Conservation (phyloP, 768 basidiomycete genomes). For the Lactarius akahatsu region DNA sequence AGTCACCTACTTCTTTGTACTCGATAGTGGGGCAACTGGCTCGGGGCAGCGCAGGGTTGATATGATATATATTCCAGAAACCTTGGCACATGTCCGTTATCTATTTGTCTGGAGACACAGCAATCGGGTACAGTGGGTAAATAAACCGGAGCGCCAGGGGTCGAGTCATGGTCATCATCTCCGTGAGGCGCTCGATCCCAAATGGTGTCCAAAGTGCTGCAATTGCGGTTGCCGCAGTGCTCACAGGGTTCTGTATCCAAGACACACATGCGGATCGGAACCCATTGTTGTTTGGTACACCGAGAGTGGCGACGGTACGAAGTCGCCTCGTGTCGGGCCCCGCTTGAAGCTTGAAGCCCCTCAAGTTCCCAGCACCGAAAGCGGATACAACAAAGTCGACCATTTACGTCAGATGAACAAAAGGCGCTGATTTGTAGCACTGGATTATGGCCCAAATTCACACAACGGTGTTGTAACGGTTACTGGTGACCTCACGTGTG, state of each 20-base stretch:
- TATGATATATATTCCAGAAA: not conserved
- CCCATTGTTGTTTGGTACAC: not conserved
- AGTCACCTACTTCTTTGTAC: constrained; percentile 2
- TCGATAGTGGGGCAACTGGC: not conserved
- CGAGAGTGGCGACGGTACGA: not conserved
- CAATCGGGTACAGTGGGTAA: constrained; percentile 3
- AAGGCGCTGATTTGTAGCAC: too few relatives aligned
- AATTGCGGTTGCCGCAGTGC: not conserved
- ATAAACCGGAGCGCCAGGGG: not conserved
- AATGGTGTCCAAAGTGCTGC: not conserved
- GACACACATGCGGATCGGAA: not conserved
- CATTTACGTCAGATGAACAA: too few relatives aligned
- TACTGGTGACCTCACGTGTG: too few relatives aligned
- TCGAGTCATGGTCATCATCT: not conserved
- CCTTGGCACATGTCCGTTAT: not conserved
- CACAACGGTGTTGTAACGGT: not conserved
- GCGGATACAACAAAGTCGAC: not conserved
- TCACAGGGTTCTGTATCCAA: not conserved
- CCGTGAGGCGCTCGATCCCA: not conserved
- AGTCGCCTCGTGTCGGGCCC: too few relatives aligned
- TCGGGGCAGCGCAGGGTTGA: not conserved
- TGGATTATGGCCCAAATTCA: not conserved
- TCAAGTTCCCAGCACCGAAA: not conserved
- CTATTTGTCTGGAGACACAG: constrained; percentile 9
- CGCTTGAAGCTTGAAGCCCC: too few relatives aligned